Evolutionary conservation across 2,329 filamentous ascomycete genomes (phyloP).

Genomic region (Allantophomopsis lycopodina): DNA sequence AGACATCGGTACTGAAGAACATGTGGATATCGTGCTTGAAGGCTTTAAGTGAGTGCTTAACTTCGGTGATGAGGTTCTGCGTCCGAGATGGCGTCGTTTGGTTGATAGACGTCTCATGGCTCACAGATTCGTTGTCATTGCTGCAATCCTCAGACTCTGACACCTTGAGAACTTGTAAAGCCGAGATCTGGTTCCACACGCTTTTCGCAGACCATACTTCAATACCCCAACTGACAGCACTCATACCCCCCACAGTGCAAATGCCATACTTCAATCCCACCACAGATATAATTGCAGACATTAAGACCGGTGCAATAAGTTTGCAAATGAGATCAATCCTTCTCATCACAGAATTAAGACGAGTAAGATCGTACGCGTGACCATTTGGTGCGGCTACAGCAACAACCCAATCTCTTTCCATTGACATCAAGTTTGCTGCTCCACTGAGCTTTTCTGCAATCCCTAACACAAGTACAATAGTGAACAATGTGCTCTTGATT

Average conservation of each 20-base stretch:
- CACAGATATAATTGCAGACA: slow-evolving; percentile 30
- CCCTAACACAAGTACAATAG: slow-evolving; percentile 21
- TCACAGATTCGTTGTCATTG: slow-evolving; percentile 2
- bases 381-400: slow-evolving; percentile 19
- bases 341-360: slow-evolving; percentile 38
- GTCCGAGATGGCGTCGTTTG: too few species aligned
- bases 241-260: slow-evolving; percentile 28
- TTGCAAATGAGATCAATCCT: slow-evolving; percentile 44
- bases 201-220: slow-evolving; percentile 23
- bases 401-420: slow-evolving; percentile 32
- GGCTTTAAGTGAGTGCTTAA: too few species aligned
- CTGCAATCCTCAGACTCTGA: not conserved
- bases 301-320: slow-evolving; percentile 34
- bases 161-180: slow-evolving; percentile 15
- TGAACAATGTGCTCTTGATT: slow-evolving; percentile 16
- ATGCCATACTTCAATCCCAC: slow-evolving; percentile 28
- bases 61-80: too few species aligned
- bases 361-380: slow-evolving; percentile 22
- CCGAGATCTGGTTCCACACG: slow-evolving; percentile 23
- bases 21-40: too few species aligned
- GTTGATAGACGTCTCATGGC: slow-evolving; percentile 1
- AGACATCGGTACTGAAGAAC: slow-evolving; percentile 20
- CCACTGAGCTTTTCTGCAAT: slow-evolving; percentile 27
- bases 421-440: slow-evolving; percentile 27
- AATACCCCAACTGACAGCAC: slow-evolving; percentile 24